phyloP scores from a whole-genome alignment of 2,329 filamentous ascomycete species.

The Conoideocrella luteorostrata region DNA sequence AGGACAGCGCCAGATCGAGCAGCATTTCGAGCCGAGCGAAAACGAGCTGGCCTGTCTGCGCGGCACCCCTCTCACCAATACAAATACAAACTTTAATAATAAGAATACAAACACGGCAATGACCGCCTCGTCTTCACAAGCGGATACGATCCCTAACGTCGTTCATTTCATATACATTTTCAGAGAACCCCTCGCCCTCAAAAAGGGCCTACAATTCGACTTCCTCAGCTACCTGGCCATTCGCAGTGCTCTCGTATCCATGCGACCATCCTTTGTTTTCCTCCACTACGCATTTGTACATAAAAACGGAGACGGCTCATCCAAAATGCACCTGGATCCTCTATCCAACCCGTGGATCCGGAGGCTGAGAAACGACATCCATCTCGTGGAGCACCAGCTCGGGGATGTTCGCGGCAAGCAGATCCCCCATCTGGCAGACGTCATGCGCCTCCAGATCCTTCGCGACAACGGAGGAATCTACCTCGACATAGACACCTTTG shows the following conservation, averaged over 20 bases:
- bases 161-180: slow-evolving; percentile 13
- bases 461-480: slow-evolving; percentile 12
- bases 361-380: slow-evolving; percentile 6
- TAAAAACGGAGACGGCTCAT: neutral
- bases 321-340: slow-evolving; percentile 1
- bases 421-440: slow-evolving; percentile 8
- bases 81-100: no score
- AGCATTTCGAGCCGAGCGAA: slow-evolving; percentile 9
- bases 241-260: slow-evolving; percentile 12
- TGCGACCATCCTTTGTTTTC: slow-evolving; percentile 5
- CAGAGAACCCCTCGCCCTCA: slow-evolving; percentile 4
- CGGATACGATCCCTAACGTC: slow-evolving; percentile 11
- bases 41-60: slow-evolving; percentile 11
- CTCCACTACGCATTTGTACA: slow-evolving; percentile 9
- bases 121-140: neutral
- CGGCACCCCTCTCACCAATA: no score
- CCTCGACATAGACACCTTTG: slow-evolving; percentile 12
- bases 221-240: slow-evolving; percentile 12
- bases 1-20: slow-evolving; percentile 10
- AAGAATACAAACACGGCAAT: neutral
- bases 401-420: slow-evolving; percentile 1
- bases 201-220: slow-evolving; percentile 9
- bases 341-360: slow-evolving; percentile 11
- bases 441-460: slow-evolving; percentile 10
- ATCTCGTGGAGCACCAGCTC: slow-evolving; percentile 7